A percentile compares a stretch with the other conserved stretches of the same genome.
phyloP scores from a whole-genome alignment of 2,329 filamentous ascomycete genomes.

The Raffaelea arxii region DNA sequence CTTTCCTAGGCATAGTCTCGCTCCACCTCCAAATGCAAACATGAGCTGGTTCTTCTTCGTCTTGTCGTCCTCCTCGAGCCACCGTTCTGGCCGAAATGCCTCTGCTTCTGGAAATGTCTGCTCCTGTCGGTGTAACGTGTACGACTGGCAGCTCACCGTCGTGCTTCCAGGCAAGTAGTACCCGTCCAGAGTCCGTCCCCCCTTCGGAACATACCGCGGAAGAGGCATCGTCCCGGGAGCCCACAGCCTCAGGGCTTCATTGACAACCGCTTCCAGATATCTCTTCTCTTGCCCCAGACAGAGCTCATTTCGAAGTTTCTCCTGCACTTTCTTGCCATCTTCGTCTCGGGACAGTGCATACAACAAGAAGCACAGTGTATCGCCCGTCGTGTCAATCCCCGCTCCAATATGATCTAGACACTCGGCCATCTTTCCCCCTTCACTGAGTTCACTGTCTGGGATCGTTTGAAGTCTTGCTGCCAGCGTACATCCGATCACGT shows the following conservation, averaged over 20 bases:
- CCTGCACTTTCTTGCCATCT: background rate
- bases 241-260: constrained; percentile 19
- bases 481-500: constrained; percentile 1
- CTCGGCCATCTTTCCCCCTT: background rate
- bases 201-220: constrained; percentile 7
- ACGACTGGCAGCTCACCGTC: constrained; percentile 20
- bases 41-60: background rate
- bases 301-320: background rate
- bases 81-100: constrained; percentile 25
- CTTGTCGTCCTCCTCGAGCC: constrained; percentile 14
- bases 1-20: constrained; percentile 5
- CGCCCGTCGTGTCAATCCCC: constrained; percentile 7
- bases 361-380: constrained; percentile 5
- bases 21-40: constrained; percentile 5
- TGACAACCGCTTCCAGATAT: constrained; percentile 23
- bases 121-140: constrained; percentile 21
- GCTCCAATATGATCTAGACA: constrained; percentile 7
- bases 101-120: constrained; percentile 19
- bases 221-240: constrained; percentile 17
- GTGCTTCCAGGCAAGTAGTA: constrained; percentile 18
- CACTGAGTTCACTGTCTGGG: background rate
- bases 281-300: background rate
- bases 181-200: constrained; percentile 15
- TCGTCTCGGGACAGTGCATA: constrained; percentile 1
- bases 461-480: constrained; percentile 2